phyloP scores from a whole-genome alignment of 345 rosid genomes.

The Chamaenerion angustifolium region DNA sequence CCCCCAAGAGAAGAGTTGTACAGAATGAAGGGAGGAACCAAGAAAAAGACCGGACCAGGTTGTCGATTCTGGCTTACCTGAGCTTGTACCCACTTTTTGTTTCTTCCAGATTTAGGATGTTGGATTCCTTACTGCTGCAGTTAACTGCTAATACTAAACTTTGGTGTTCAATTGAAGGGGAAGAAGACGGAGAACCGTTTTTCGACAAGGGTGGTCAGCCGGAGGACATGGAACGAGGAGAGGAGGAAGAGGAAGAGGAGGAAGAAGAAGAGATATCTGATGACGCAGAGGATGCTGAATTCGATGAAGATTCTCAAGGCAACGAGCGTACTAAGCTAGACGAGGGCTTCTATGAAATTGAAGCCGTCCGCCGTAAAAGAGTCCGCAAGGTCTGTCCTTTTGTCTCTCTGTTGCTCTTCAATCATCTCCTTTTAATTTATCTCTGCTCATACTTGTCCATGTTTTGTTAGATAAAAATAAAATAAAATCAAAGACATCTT shows the following conservation, averaged over 20 bases:
- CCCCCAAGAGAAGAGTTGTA: too few relatives aligned
- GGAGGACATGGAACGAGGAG: slow-evolving; percentile 8
- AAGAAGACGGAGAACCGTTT: slow-evolving; percentile 6
- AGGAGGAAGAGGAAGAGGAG: slow-evolving; percentile 2
- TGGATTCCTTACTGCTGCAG: too few relatives aligned
- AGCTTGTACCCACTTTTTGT: too few relatives aligned
- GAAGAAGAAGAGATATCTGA: slow-evolving; percentile 14
- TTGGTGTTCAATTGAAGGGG: neutral
- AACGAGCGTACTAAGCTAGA: slow-evolving; percentile 64
- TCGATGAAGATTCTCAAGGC: slow-evolving; percentile 20
- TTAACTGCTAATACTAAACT: too few relatives aligned
- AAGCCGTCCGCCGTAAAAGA: slow-evolving; percentile 88
- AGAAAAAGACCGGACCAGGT: too few relatives aligned
- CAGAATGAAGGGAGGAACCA: too few relatives aligned
- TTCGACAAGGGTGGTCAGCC: neutral
- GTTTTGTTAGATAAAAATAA: neutral
- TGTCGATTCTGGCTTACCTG: too few relatives aligned
- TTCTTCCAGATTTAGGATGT: too few relatives aligned
- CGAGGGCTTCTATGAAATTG: slow-evolving; percentile 93
- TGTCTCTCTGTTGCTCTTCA: neutral
- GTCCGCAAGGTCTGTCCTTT: slow-evolving; percentile 54
- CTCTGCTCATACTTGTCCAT: slow-evolving; percentile 3
- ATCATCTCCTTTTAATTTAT: neutral
- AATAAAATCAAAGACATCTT: too few relatives aligned
- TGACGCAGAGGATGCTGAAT: slow-evolving; percentile 25